Evolutionary conservation across 495 filamentous ascomycete genomes (phyloP).

Genomic region (Jackrogersella minutella): DNA sequence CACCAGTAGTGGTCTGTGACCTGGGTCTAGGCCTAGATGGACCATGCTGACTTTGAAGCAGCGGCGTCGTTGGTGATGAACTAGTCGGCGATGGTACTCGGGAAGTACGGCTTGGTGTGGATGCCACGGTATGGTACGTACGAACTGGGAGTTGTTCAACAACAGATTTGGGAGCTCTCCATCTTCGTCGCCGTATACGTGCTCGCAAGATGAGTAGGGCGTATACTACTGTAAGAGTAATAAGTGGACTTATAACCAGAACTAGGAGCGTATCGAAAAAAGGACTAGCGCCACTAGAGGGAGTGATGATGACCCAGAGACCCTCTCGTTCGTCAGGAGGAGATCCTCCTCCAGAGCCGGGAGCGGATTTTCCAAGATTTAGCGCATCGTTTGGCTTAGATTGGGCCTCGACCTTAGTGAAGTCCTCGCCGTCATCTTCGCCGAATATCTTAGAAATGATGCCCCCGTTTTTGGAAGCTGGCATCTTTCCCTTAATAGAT

Average conservation of each 20-base stretch:
- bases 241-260: constrained; percentile 87
- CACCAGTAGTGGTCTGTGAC: constrained; percentile 70
- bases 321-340: constrained; percentile 69
- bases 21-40: constrained; percentile 65
- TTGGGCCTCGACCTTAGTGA: constrained; percentile 33
- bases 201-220: constrained; percentile 86
- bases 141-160: constrained; percentile 94
- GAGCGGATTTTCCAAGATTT: constrained; percentile 22
- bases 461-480: constrained; percentile 38
- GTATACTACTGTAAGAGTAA: constrained; percentile 94
- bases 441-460: constrained; percentile 58
- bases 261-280: constrained; percentile 97
- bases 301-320: constrained; percentile 94
- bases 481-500: constrained; percentile 34
- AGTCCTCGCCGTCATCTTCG: constrained; percentile 51
- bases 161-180: constrained; percentile 95
- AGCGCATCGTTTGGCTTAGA: constrained; percentile 15
- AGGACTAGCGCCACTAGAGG: constrained; percentile 87
- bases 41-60: constrained; percentile 67
- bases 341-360: constrained; percentile 7
- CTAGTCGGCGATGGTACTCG: constrained; percentile 63
- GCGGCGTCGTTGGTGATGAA: constrained; percentile 77
- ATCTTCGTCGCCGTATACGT: constrained; percentile 86
- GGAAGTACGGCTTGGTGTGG: constrained; percentile 65
- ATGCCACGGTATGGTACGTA: constrained; percentile 86